Evolutionary conservation across 2,329 filamentous ascomycete genomes (phyloP).

Genomic region (Colletotrichum sp.): DNA sequence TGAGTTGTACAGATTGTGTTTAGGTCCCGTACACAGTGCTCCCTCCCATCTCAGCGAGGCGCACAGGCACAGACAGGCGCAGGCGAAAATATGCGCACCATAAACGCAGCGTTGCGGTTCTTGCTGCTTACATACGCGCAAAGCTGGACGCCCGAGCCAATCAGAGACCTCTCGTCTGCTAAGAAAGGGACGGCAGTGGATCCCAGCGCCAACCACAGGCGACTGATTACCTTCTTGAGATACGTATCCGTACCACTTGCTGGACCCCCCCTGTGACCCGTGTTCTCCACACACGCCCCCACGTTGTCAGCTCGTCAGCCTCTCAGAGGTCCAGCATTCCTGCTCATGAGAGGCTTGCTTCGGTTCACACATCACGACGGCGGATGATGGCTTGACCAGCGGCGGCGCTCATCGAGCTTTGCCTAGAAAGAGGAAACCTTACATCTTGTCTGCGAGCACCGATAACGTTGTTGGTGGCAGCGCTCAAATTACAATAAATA

Average conservation of each 20-base stretch:
- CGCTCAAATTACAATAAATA: background rate
- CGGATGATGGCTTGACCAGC: background rate
- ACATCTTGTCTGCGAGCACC: background rate
- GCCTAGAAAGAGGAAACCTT: background rate
- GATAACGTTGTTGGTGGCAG: background rate
- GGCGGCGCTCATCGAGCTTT: background rate
- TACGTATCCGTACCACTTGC: background rate
- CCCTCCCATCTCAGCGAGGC: background rate
- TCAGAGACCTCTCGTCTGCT: background rate
- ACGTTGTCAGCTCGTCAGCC: background rate
- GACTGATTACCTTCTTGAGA: background rate
- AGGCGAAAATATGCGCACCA: background rate
- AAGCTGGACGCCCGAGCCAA: background rate
- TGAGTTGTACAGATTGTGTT: background rate
- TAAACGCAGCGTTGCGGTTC: background rate
- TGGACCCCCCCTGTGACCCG: background rate
- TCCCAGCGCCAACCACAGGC: background rate
- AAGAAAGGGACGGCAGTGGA: background rate
- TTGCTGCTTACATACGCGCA: constrained; percentile 5
- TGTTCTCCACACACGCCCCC: background rate
- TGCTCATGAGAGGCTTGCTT: background rate
- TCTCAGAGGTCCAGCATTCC: background rate
- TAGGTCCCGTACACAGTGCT: background rate
- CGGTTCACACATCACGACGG: background rate
- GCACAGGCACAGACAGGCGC: background rate